Conservation (phyloP, 257 asterid species). For the Solanum gracilifrons region DNA sequence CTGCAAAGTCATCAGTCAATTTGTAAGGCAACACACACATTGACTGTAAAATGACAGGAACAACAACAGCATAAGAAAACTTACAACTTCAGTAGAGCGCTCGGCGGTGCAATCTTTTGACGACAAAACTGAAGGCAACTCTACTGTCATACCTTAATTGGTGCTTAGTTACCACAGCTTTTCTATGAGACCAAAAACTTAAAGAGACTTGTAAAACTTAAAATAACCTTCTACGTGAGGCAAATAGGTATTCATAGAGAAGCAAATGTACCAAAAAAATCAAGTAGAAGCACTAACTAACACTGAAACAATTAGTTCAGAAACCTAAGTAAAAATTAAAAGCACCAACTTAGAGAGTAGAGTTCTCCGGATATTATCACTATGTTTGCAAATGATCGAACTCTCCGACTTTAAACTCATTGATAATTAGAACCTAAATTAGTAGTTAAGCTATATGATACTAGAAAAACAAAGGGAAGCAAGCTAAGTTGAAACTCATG, state of each 20-base stretch:
- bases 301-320: no score
- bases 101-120: conserved; percentile 13
- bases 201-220: background rate
- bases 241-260: background rate
- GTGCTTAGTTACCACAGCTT: background rate
- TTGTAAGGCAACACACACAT: conserved; percentile 8
- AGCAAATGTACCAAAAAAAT: background rate
- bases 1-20: conserved; percentile 29
- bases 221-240: background rate
- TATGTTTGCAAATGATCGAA: no score
- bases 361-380: no score
- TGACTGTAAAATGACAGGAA: background rate
- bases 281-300: no score
- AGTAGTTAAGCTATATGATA: no score
- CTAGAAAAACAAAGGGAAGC: no score
- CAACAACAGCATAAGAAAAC: conserved; percentile 10
- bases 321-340: no score
- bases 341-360: no score
- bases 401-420: no score
- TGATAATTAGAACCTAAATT: no score
- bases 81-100: conserved; percentile 37
- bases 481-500: no score
- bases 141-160: background rate
- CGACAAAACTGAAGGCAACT: conserved; percentile 9
- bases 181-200: background rate